A percentile compares a stretch with the other conserved stretches of the same genome.
These are phyloP conservation scores for Nakazawaea sp. DNA, from an alignment of 805 yeast genomes.

Conservation along the genomic window DNA sequence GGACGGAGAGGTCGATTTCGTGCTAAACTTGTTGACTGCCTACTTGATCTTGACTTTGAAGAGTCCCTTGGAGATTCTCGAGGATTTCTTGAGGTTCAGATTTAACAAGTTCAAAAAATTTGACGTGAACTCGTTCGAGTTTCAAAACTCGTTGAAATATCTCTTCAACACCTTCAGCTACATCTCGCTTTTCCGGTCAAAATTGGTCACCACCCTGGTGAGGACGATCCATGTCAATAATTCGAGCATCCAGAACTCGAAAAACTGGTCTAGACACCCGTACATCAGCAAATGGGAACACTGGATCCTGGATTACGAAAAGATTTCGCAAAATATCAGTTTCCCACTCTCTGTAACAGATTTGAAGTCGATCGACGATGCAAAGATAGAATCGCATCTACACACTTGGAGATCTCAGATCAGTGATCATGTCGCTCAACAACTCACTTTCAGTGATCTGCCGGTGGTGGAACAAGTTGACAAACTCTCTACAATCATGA, in stretches of 20 bases:
- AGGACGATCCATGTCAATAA: constrained; percentile 16
- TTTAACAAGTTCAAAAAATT: constrained; percentile 11
- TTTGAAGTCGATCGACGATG: constrained; percentile 12
- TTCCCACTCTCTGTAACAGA: constrained; percentile 15
- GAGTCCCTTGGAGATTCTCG: constrained; percentile 17
- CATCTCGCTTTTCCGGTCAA: constrained; percentile 16
- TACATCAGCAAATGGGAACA: constrained; percentile 19
- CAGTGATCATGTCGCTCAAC: constrained; percentile 13
- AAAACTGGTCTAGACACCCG: constrained; percentile 20
- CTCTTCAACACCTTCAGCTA: constrained; percentile 23
- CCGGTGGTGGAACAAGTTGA: constrained; percentile 14
- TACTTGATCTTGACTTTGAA: constrained; percentile 15
- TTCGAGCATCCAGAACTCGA: constrained; percentile 12
- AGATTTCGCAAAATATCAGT: constrained; percentile 12
- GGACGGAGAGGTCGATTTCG: constrained; percentile 24
- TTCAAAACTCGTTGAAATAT: constrained; percentile 20
- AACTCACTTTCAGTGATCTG: constrained; percentile 11
- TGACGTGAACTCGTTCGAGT: constrained; percentile 11
- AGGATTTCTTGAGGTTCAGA: constrained; percentile 19
- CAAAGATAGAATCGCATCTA: constrained; percentile 8
- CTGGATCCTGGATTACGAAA: constrained; percentile 18
- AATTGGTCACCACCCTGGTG: constrained; percentile 16
- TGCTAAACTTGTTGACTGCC: constrained; percentile 18
- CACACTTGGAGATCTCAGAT: constrained; percentile 17
- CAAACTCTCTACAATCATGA: constrained; percentile 15